These are phyloP conservation scores for Crithidia fasciculata DNA, from an alignment of 208 protist genomes.

Conservation along the genomic window DNA sequence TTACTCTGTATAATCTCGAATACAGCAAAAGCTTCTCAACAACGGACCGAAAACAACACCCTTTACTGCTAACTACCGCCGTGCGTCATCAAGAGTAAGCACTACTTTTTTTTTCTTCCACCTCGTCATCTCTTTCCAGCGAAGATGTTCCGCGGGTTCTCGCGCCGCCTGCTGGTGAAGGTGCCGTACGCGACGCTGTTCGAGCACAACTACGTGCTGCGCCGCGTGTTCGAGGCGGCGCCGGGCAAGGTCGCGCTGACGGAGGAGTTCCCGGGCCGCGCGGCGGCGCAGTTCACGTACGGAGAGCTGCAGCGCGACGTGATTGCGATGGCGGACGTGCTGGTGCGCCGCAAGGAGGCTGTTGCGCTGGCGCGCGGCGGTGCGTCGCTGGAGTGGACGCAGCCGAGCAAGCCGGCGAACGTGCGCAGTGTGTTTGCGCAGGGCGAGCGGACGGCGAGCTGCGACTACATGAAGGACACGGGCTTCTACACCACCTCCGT, in stretches of 20 bases:
- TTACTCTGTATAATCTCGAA: too few species aligned
- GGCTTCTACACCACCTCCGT: slow-evolving; percentile 70
- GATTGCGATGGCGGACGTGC: slow-evolving; percentile 60
- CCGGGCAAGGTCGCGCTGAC: slow-evolving; percentile 64
- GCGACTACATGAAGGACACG: slow-evolving; percentile 69
- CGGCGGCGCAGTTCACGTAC: slow-evolving; percentile 64
- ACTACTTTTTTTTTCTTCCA: slow-evolving; percentile 4
- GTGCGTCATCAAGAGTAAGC: too few species aligned
- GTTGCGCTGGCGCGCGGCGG: slow-evolving; percentile 38
- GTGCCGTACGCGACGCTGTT: slow-evolving; percentile 76
- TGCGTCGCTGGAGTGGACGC: slow-evolving; percentile 66
- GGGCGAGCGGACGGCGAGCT: slow-evolving; percentile 63
- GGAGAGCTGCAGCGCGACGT: slow-evolving; percentile 84
- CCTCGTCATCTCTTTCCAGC: too few species aligned
- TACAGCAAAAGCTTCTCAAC: too few species aligned
- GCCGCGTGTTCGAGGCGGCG: slow-evolving; percentile 69
- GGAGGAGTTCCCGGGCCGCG: slow-evolving; percentile 64
- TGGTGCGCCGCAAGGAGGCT: slow-evolving; percentile 61
- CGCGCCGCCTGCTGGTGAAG: slow-evolving; percentile 8
- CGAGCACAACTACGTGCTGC: slow-evolving; percentile 69
- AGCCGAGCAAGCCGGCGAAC: slow-evolving; percentile 47
- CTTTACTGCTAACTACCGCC: too few species aligned
- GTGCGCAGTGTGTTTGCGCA: slow-evolving; percentile 78
- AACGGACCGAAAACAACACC: too few species aligned
- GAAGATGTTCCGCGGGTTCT: slow-evolving; percentile 10